Evolutionary conservation across 768 basidiomycete genomes (phyloP).

Genomic region (Crepidotus variabilis): DNA sequence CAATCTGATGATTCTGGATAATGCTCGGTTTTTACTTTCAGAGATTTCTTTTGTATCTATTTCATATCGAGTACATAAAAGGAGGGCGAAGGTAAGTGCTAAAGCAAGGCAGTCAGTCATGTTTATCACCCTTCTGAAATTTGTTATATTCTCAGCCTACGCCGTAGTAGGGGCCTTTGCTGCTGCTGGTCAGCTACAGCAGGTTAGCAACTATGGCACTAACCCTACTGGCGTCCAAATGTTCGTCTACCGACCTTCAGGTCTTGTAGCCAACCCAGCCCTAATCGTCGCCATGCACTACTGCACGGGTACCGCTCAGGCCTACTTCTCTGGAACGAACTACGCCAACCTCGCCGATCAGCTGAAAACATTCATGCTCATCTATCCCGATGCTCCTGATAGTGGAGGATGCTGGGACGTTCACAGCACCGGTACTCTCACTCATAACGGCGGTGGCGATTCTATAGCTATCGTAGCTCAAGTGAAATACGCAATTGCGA

Average conservation of each 20-base stretch:
- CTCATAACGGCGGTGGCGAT: slow-evolving; percentile 55
- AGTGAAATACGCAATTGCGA: slow-evolving; percentile 44
- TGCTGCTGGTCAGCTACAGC: slow-evolving; percentile 29
- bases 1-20: not conserved
- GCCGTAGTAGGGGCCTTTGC: slow-evolving; percentile 20
- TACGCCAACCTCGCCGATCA: slow-evolving; percentile 47
- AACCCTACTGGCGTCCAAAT: slow-evolving; percentile 54
- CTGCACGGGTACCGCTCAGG: slow-evolving; percentile 48
- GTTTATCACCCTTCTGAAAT: not conserved
- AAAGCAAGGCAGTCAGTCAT: no score
- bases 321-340: slow-evolving; percentile 44
- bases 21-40: not conserved
- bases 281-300: slow-evolving; percentile 53
- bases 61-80: no score
- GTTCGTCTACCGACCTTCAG: slow-evolving; percentile 41
- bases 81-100: no score
- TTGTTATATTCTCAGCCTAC: not conserved
- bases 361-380: slow-evolving; percentile 43
- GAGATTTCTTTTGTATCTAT: no score
- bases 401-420: slow-evolving; percentile 53
- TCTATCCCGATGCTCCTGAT: slow-evolving; percentile 43
- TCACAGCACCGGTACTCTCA: slow-evolving; percentile 43
- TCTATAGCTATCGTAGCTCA: slow-evolving; percentile 46
- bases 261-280: slow-evolving; percentile 33
- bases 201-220: slow-evolving; percentile 43